Evolutionary conservation across 139 green algal genomes (phyloP).

Genomic region (Asterochloris sp.): DNA sequence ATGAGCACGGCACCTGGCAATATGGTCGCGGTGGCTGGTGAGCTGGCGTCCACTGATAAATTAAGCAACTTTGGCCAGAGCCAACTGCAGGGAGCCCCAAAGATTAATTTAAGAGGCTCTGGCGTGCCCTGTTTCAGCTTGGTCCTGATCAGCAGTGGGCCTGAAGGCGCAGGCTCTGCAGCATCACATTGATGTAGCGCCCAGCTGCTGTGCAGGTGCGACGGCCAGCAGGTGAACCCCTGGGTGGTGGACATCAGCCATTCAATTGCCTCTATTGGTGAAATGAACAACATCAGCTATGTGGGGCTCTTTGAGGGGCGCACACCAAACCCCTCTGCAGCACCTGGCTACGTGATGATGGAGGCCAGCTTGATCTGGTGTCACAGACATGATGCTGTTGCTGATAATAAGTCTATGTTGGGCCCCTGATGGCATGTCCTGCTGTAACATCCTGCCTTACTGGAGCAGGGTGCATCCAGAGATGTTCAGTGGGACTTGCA

Average conservation of each 20-base stretch:
- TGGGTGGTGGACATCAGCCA: constrained; percentile 28
- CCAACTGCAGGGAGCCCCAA: neutral
- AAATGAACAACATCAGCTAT: constrained; percentile 21
- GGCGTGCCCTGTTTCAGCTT: neutral
- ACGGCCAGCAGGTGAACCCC: constrained; percentile 29
- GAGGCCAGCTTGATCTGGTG: constrained; percentile 20
- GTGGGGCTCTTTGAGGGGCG: constrained; percentile 17
- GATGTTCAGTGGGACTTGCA: too few species aligned
- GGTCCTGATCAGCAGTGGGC: neutral
- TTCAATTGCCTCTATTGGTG: neutral
- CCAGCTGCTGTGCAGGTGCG: constrained; percentile 28
- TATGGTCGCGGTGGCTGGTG: constrained; percentile 57
- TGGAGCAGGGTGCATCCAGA: too few species aligned
- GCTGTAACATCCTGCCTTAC: too few species aligned
- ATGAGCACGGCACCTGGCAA: constrained; percentile 58
- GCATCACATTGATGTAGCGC: neutral
- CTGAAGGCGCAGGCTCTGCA: neutral
- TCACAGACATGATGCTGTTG: neutral
- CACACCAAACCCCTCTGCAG: constrained; percentile 5
- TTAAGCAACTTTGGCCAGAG: neutral
- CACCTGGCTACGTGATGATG: constrained; percentile 38
- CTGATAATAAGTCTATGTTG: too few species aligned
- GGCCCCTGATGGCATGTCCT: too few species aligned
- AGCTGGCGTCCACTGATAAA: constrained; percentile 18
- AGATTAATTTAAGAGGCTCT: neutral